A percentile compares a stretch with the other conserved stretches of the same genome.
Conservation (phyloP, 768 basidiomycete species). For the Russula virescens region DNA sequence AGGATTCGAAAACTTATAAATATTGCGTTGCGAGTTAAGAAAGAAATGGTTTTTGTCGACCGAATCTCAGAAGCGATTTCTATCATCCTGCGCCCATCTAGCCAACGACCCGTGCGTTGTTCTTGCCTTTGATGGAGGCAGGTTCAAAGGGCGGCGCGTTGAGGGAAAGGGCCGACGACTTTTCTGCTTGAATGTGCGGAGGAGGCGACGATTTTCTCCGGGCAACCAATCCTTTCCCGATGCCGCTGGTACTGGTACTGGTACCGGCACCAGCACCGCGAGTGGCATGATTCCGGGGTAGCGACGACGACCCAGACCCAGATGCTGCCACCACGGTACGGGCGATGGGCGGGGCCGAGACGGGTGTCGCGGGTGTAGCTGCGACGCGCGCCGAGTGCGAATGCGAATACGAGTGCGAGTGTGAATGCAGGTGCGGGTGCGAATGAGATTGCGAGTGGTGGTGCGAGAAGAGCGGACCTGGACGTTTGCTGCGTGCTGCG, state of each 20-base stretch:
- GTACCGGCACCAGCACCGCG: neutral
- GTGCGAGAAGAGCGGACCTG: constrained; percentile 2
- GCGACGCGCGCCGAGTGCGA: neutral
- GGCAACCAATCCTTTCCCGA: constrained; percentile 21
- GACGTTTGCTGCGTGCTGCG: constrained; percentile 15
- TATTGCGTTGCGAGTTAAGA: constrained; percentile 1
- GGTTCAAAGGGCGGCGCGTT: constrained; percentile 54
- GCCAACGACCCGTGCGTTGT: neutral
- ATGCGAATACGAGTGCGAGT: constrained; percentile 9
- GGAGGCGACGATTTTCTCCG: constrained; percentile 22
- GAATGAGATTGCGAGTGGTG: constrained; percentile 5
- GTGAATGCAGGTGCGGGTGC: constrained; percentile 5
- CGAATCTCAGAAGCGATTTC: neutral
- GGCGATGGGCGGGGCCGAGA: neutral
- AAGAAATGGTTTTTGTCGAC: neutral
- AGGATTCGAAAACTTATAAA: neutral
- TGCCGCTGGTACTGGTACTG: neutral
- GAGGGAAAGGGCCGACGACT: constrained; percentile 46
- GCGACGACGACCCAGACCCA: too few relatives aligned
- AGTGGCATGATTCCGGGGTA: neutral
- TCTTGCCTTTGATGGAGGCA: constrained; percentile 26
- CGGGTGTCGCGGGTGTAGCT: neutral
- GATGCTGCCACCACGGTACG: neutral
- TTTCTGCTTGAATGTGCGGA: constrained; percentile 11
- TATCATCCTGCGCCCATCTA: neutral